Percentiles rank a stretch among this genome's conserved stretches.
phyloP scores from a whole-genome alignment of 805 yeast species.

The Nakazawaea wickerhamii region DNA sequence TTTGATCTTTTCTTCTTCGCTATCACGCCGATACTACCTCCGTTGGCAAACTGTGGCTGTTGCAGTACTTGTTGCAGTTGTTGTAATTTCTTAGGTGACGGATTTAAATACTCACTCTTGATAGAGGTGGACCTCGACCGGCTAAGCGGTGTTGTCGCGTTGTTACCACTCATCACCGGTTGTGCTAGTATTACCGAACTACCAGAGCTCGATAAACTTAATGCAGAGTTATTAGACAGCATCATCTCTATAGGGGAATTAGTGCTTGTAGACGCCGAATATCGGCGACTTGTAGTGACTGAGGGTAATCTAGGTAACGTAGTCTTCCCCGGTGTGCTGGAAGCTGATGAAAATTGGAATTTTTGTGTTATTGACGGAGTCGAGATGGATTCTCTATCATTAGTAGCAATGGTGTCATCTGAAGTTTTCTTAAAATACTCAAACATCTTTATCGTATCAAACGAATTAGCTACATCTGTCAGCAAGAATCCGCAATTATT shows the following conservation, averaged over 20 bases:
- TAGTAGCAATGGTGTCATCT: conserved; percentile 12
- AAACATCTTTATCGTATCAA: conserved; percentile 32
- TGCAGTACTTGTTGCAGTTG: background rate
- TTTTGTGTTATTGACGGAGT: conserved; percentile 19
- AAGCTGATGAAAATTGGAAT: background rate
- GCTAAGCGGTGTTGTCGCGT: background rate
- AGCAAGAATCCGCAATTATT: conserved; percentile 67
- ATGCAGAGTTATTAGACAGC: conserved; percentile 1
- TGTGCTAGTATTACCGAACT: background rate
- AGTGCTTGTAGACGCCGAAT: conserved; percentile 19
- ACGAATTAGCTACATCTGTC: conserved; percentile 50
- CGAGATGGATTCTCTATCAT: conserved; percentile 21
- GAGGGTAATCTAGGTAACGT: conserved; percentile 29
- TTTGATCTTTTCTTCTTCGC: conserved; percentile 1
- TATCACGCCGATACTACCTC: background rate
- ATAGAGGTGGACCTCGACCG: conserved; percentile 2
- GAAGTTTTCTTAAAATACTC: conserved; percentile 3
- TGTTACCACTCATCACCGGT: background rate
- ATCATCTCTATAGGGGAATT: conserved; percentile 16
- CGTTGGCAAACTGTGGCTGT: background rate
- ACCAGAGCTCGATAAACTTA: conserved; percentile 4
- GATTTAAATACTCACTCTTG: background rate
- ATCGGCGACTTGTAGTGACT: conserved; percentile 25
- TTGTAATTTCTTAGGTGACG: background rate
- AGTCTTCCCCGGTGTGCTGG: conserved; percentile 17